A percentile compares a stretch with the other conserved stretches of the same genome.
Conservation (phyloP, 768 basidiomycete species). For the Cystofilobasidium capitatum region DNA sequence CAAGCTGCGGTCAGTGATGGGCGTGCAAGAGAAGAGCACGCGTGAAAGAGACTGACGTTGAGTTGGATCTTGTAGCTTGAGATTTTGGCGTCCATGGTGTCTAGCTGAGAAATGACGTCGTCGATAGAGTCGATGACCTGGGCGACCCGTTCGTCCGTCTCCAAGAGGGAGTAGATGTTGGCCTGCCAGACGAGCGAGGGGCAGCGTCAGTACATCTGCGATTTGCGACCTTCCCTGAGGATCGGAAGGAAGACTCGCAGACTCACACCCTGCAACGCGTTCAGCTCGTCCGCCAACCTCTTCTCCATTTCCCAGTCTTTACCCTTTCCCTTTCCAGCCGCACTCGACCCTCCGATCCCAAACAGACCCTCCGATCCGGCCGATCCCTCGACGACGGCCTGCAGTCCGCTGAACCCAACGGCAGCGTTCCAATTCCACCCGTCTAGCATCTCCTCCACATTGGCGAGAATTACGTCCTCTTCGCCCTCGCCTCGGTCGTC, state of each 20-base stretch:
- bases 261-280: constrained; percentile 81
- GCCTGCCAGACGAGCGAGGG: constrained; percentile 49
- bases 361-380: constrained; percentile 52
- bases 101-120: constrained; percentile 75
- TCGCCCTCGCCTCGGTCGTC: constrained; percentile 39
- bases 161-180: constrained; percentile 93
- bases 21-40: background rate
- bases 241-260: background rate
- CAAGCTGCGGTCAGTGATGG: too few relatives aligned
- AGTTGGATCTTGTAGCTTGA: constrained; percentile 94
- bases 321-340: constrained; percentile 36
- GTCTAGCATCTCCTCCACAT: constrained; percentile 97
- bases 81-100: constrained; percentile 77
- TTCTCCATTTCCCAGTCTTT: constrained; percentile 67
- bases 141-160: constrained; percentile 82
- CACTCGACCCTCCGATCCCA: background rate
- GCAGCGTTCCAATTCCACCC: constrained; percentile 82
- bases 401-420: constrained; percentile 33
- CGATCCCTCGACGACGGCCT: constrained; percentile 44
- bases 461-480: constrained; percentile 68
- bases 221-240: background rate
- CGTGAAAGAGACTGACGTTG: constrained; percentile 52
- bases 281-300: constrained; percentile 73
- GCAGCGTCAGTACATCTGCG: background rate
- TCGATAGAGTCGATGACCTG: constrained; percentile 81